Conservation (phyloP, 495 filamentous ascomycete genomes). For the Astrothelium macrocarpum region DNA sequence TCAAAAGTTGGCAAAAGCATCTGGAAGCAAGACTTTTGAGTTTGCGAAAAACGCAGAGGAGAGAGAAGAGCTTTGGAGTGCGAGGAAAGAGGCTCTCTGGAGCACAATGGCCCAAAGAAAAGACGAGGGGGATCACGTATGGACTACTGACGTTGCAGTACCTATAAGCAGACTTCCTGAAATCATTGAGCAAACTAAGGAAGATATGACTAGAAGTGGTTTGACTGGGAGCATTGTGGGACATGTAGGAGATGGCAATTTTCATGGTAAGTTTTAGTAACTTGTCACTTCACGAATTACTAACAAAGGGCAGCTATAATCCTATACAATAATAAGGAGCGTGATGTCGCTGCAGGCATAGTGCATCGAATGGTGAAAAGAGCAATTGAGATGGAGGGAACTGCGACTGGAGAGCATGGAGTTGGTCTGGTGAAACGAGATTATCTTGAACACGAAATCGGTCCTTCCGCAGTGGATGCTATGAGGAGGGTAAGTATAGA, state of each 20-base stretch:
- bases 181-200: conserved; percentile 72
- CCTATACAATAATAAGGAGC: conserved; percentile 58
- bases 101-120: conserved; percentile 53
- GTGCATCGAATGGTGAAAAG: conserved; percentile 79
- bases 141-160: conserved; percentile 79
- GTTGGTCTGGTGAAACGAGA: conserved; percentile 75
- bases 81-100: conserved; percentile 61
- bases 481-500: conserved; percentile 58
- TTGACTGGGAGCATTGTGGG: conserved; percentile 66
- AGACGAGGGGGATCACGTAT: conserved; percentile 53
- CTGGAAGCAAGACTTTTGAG: conserved; percentile 61
- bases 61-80: conserved; percentile 72
- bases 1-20: conserved; percentile 49
- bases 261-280: conserved; percentile 49
- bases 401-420: conserved; percentile 75
- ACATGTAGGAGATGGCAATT: conserved; percentile 79
- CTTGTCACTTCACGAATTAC: background rate
- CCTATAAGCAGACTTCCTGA: conserved; percentile 62
- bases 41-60: conserved; percentile 65
- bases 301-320: conserved; percentile 44
- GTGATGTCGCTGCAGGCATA: conserved; percentile 53
- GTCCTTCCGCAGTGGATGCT: conserved; percentile 59
- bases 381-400: conserved; percentile 72
- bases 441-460: conserved; percentile 66
- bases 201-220: conserved; percentile 55